Conservation (phyloP, 2,329 filamentous ascomycete genomes). For the Pseudocercospora eumusae region DNA sequence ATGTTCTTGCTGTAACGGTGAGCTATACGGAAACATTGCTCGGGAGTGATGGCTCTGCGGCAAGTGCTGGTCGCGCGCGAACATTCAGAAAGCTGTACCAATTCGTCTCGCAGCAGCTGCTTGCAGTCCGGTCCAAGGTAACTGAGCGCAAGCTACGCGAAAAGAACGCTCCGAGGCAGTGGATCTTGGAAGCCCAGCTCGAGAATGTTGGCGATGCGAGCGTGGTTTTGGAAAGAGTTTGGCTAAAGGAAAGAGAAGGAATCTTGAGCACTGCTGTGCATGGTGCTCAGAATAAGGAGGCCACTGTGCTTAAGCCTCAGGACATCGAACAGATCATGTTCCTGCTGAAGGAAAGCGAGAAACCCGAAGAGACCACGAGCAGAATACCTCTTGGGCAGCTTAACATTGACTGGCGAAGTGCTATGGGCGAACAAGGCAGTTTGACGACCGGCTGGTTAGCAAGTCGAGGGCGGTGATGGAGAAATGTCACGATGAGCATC, state of each 20-base stretch:
- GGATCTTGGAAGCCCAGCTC: conserved; percentile 88
- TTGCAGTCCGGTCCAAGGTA: conserved; percentile 89
- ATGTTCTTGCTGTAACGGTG: conserved; percentile 89
- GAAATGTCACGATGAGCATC: neutral
- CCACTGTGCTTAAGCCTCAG: conserved; percentile 58
- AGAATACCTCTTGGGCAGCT: conserved; percentile 74
- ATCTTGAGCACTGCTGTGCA: conserved; percentile 32
- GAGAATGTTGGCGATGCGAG: conserved; percentile 89
- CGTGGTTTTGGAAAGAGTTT: conserved; percentile 70
- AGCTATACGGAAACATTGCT: conserved; percentile 80
- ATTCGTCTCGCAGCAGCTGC: conserved; percentile 85
- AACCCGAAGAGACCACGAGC: conserved; percentile 45
- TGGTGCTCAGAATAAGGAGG: conserved; percentile 37
- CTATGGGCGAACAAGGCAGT: conserved; percentile 86
- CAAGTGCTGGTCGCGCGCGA: conserved; percentile 64
- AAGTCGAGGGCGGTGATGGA: conserved; percentile 30
- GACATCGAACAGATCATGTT: conserved; percentile 68
- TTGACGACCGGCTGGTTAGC: conserved; percentile 76
- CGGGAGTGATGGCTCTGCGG: conserved; percentile 45
- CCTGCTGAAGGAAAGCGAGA: conserved; percentile 55
- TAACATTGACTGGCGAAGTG: conserved; percentile 82
- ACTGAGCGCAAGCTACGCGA: conserved; percentile 55
- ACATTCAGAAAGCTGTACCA: conserved; percentile 96
- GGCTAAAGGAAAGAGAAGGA: conserved; percentile 35
- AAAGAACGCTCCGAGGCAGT: conserved; percentile 50